phyloP scores from a whole-genome alignment of 75 land plant genomes.

The Sequoiadendron giganteum region DNA sequence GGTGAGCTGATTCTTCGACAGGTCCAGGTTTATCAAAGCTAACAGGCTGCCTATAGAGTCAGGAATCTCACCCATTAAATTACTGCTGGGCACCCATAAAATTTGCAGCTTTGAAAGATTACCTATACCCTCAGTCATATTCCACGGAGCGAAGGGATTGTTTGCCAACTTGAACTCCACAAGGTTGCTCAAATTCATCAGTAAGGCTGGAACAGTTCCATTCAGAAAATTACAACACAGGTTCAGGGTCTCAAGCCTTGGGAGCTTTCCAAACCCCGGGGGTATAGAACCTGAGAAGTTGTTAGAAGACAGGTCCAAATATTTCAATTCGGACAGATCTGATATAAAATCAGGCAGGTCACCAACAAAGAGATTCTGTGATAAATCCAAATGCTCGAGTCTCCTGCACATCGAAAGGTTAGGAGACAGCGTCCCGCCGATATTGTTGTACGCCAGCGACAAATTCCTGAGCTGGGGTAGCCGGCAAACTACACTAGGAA shows the following conservation, averaged over 20 bases:
- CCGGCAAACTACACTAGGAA: conserved; percentile 13
- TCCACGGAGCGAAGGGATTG: conserved; percentile 10
- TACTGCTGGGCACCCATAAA: background rate
- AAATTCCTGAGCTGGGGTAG: conserved; percentile 16
- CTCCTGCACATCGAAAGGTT: conserved; percentile 19
- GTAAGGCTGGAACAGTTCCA: conserved; percentile 14
- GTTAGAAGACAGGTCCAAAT: conserved; percentile 19
- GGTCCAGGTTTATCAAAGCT: conserved; percentile 15
- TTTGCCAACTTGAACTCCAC: background rate
- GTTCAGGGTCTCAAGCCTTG: conserved; percentile 9
- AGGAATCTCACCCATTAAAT: conserved; percentile 18
- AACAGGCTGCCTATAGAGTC: conserved; percentile 15
- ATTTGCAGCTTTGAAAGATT: conserved; percentile 4
- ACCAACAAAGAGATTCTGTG: conserved; percentile 11
- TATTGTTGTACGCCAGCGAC: conserved; percentile 9
- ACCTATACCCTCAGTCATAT: conserved; percentile 14
- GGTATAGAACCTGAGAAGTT: conserved; percentile 21
- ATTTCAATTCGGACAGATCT: conserved; percentile 17
- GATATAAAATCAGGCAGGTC: conserved; percentile 2
- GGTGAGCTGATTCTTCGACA: conserved; percentile 17
- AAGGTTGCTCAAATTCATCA: conserved; percentile 10
- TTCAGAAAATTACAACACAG: conserved; percentile 14
- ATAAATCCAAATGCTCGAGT: conserved; percentile 15
- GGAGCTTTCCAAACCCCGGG: conserved; percentile 8
- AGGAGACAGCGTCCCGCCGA: conserved; percentile 22